Conservation (phyloP, 805 yeast species). For the Maudiozyma bulderi region DNA sequence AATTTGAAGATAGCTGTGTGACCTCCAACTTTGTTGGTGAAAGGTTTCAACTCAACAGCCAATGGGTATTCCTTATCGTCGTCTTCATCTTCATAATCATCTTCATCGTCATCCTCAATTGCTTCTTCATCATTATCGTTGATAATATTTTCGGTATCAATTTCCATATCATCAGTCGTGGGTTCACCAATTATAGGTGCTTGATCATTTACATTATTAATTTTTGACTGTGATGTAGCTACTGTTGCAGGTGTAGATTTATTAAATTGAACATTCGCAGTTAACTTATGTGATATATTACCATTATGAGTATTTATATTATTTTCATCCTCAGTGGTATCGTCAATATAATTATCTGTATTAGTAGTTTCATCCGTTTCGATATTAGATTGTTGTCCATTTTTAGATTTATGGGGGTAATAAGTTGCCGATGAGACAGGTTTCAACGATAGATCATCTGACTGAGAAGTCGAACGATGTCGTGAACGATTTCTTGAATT, state of each 20-base stretch:
- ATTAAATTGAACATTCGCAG: neutral
- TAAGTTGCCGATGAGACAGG: slow-evolving; percentile 66
- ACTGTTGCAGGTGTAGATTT: too few relatives aligned
- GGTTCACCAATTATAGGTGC: neutral
- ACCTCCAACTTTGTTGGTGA: slow-evolving; percentile 92
- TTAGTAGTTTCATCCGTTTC: neutral
- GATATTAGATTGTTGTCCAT: neutral
- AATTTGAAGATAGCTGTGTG: slow-evolving; percentile 94
- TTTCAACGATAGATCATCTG: slow-evolving; percentile 30
- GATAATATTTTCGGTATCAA: neutral
- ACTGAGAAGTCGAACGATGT: neutral
- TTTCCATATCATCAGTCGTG: neutral
- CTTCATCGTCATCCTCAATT: slow-evolving; percentile 7
- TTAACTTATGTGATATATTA: neutral
- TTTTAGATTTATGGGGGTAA: slow-evolving; percentile 49
- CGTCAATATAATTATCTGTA: neutral
- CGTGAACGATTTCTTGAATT: neutral
- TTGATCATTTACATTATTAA: neutral
- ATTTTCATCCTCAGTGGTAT: neutral
- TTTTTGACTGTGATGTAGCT: neutral
- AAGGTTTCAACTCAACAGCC: slow-evolving; percentile 85
- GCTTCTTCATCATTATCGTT: neutral
- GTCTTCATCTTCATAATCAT: slow-evolving; percentile 19
- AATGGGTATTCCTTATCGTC: slow-evolving; percentile 44
- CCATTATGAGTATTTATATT: neutral